A percentile compares a stretch with the other conserved stretches of the same genome.
Evolutionary conservation across 768 basidiomycete species (phyloP).

Genomic region (Lenzites betulinus): DNA sequence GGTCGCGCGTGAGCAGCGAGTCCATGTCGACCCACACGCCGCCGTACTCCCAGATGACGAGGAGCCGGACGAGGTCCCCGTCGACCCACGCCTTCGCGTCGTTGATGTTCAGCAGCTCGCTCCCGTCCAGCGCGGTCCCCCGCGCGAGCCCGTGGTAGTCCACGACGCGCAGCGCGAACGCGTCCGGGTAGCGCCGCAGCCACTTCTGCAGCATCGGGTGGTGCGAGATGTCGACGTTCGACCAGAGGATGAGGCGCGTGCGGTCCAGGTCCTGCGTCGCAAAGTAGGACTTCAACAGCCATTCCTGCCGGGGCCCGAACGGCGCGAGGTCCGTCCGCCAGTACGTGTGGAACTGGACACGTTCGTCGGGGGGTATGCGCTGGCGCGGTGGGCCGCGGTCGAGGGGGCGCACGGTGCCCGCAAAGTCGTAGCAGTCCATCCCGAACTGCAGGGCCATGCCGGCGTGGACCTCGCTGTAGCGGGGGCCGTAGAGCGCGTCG

Average conservation of each 20-base stretch:
- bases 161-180: slow-evolving; percentile 71
- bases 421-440: slow-evolving; percentile 92
- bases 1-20: slow-evolving; percentile 84
- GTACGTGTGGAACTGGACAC: slow-evolving; percentile 84
- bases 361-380: slow-evolving; percentile 27
- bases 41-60: slow-evolving; percentile 87
- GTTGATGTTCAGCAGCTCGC: slow-evolving; percentile 53
- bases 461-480: slow-evolving; percentile 72
- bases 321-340: slow-evolving; percentile 89
- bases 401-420: slow-evolving; percentile 64
- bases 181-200: slow-evolving; percentile 60
- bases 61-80: slow-evolving; percentile 86
- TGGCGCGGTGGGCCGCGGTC: slow-evolving; percentile 13
- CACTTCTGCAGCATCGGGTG: slow-evolving; percentile 64
- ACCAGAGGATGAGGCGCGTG: slow-evolving; percentile 83
- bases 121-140: slow-evolving; percentile 78
- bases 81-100: slow-evolving; percentile 93
- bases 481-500: slow-evolving; percentile 61
- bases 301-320: slow-evolving; percentile 82
- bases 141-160: slow-evolving; percentile 66
- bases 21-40: slow-evolving; percentile 99
- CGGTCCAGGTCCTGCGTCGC: slow-evolving; percentile 77
- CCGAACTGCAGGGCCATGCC: slow-evolving; percentile 78
- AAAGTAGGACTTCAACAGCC: slow-evolving; percentile 92
- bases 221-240: slow-evolving; percentile 72